Percentiles rank a stretch among this genome's conserved stretches.
Evolutionary conservation across 2,329 filamentous ascomycete species (phyloP).

Genomic region (Botrytis fabae): DNA sequence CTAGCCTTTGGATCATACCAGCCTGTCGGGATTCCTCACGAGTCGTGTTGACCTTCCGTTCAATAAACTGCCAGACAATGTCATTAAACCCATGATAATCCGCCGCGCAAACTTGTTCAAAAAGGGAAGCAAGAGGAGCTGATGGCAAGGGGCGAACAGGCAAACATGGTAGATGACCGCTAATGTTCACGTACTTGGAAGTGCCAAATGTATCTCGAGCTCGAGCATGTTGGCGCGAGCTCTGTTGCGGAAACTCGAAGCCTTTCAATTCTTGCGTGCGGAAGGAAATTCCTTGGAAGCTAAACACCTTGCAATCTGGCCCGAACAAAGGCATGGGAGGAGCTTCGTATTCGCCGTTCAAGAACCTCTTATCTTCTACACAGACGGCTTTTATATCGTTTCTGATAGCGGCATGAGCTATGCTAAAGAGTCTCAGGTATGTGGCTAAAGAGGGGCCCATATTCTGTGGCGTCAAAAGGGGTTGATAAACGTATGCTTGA

Average conservation of each 20-base stretch:
- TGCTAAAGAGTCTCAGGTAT: background rate
- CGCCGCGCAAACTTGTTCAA: background rate
- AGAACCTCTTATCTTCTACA: background rate
- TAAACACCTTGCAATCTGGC: background rate
- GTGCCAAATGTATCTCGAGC: background rate
- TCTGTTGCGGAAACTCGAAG: background rate
- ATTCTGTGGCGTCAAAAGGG: background rate
- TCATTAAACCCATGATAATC: background rate
- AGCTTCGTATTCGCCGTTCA: too few species aligned
- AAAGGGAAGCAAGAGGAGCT: background rate
- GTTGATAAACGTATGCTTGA: rapidly evolving
- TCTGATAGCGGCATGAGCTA: background rate
- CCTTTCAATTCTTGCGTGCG: background rate
- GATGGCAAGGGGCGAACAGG: background rate
- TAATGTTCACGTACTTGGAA: background rate
- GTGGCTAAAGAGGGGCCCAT: too few species aligned
- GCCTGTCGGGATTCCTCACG: background rate
- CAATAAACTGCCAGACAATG: background rate
- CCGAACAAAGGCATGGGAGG: too few species aligned
- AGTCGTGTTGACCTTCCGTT: background rate
- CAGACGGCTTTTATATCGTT: background rate
- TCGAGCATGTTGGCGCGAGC: background rate
- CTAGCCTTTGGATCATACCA: background rate
- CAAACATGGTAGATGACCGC: background rate
- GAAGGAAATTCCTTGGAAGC: background rate